These are phyloP conservation scores for Rhypophila decipiens DNA, from an alignment of 495 filamentous ascomycete species.

Conservation along the genomic window DNA sequence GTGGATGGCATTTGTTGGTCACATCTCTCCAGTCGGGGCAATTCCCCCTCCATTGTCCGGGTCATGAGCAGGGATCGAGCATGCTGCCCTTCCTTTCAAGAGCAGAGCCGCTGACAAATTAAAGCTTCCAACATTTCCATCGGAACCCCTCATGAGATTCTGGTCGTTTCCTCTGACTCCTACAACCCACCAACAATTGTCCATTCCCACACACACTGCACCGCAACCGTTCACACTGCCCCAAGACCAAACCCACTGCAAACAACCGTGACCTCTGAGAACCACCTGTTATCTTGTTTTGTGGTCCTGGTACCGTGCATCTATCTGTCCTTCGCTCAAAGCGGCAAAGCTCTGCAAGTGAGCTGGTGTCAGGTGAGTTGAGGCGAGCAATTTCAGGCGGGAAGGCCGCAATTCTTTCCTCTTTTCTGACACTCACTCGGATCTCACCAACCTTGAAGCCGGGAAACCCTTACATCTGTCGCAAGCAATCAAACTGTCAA, in stretches of 20 bases:
- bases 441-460: not conserved
- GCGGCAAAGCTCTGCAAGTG: not conserved
- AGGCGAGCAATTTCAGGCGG: constrained; percentile 24
- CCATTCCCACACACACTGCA: not conserved
- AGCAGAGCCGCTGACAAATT: constrained; percentile 1
- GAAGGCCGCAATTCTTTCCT: constrained; percentile 19
- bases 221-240: no score
- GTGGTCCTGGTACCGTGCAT: not conserved
- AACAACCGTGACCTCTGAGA: no score
- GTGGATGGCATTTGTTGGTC: not conserved
- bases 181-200: not conserved
- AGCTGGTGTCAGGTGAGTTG: constrained; percentile 10
- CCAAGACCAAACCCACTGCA: no score
- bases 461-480: no score
- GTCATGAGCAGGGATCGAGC: no score
- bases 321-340: not conserved
- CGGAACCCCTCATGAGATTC: not conserved
- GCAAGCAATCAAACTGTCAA: no score
- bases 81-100: not conserved
- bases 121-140: not conserved
- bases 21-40: not conserved
- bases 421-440: constrained; percentile 1
- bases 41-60: not conserved
- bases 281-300: no score
- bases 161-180: not conserved